Evolutionary conservation across 2,329 filamentous ascomycete species (phyloP), one percentile per base, ranked within the genome.

Genomic region (Pyricularia grisea): DNA sequence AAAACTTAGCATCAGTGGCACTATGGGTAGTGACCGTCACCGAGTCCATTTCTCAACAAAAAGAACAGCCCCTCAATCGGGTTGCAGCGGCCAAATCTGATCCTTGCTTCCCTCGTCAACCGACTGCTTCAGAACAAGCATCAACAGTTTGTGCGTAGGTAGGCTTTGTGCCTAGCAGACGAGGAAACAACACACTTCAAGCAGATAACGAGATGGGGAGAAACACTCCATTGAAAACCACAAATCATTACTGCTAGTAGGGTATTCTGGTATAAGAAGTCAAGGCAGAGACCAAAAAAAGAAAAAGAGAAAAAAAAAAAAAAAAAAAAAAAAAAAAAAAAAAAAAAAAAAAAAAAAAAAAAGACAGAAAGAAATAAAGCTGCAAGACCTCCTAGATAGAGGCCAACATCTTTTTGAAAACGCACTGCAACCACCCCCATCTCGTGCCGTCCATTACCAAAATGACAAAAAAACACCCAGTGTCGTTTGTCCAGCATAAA

Each of bases 251-350:
- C 42, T 50, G 42, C 42, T 20, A 50, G 42, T 50, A n/a, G 42
- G 42, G 42, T 50, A 50, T 50, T 50, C 42, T 50, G n/a, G 42
- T 50, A 36, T 33, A 66, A 60, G 30, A 27, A 65, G 42, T 30
- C 11, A 17, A 25, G 27, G 64, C 65, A 69, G 25, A 50, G 14
- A 67, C 20, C 31, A 65, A 58, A 64, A 14, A 20, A 58, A 31
- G 33, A 28, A 25, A 55, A 63, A 55, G 50, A 28, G 68, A 63
- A 61, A 33, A 66, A n/a, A n/a, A n/a, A n/a, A n/a, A n/a, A n/a
- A n/a, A n/a, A 68, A 66, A 68, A 61, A 65, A 65, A 72, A 69
- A 33, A 68, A 65, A 69, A 17, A 50, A 67, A 68, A 66, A 68
- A 71, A 72, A 68, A 64, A 33, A 67, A 68, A 60, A 68, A 50